These are phyloP conservation scores for Talaromyces rugulosus DNA, from an alignment of 2,329 filamentous ascomycete genomes.

Conservation along the genomic window DNA sequence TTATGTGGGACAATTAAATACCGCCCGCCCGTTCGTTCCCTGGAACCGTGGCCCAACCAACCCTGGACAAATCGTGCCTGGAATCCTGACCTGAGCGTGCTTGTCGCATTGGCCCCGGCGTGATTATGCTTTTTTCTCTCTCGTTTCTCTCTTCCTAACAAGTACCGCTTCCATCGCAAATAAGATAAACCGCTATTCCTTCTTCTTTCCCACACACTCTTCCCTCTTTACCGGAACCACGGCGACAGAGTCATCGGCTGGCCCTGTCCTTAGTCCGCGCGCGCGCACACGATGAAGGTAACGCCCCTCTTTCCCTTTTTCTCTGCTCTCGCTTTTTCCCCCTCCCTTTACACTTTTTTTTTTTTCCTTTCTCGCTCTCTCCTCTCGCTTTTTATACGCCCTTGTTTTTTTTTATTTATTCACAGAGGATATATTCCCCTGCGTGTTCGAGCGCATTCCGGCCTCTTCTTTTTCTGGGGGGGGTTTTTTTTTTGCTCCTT, in stretches of 20 bases:
- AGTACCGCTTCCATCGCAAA: not conserved
- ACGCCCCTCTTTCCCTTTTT: constrained; percentile 14
- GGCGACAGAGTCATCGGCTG: not conserved
- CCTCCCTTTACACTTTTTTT: constrained; percentile 5
- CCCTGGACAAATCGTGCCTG: not conserved
- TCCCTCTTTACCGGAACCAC: not conserved
- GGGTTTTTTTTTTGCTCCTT: constrained; percentile 4
- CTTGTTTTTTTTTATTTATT: not conserved
- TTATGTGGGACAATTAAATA: too few species aligned
- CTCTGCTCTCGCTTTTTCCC: constrained; percentile 1
- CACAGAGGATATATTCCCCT: not conserved
- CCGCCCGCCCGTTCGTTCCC: not conserved
- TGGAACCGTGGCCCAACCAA: not conserved
- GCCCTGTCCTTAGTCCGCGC: not conserved
- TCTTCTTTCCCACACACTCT: not conserved
- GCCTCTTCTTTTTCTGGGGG: not conserved
- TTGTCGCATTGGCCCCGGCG: not conserved
- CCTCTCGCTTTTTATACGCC: not conserved
- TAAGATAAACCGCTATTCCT: not conserved
- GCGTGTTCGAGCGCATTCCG: not conserved
- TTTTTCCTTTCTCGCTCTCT: not conserved
- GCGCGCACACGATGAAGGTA: not conserved
- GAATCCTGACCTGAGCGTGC: not conserved
- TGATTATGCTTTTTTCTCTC: not conserved
- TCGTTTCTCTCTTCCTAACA: not conserved